A percentile compares a stretch with the other conserved stretches of the same genome.
phyloP scores from a whole-genome alignment of 1,284 basidiomycete genomes.

The Rhizoctonia solani region DNA sequence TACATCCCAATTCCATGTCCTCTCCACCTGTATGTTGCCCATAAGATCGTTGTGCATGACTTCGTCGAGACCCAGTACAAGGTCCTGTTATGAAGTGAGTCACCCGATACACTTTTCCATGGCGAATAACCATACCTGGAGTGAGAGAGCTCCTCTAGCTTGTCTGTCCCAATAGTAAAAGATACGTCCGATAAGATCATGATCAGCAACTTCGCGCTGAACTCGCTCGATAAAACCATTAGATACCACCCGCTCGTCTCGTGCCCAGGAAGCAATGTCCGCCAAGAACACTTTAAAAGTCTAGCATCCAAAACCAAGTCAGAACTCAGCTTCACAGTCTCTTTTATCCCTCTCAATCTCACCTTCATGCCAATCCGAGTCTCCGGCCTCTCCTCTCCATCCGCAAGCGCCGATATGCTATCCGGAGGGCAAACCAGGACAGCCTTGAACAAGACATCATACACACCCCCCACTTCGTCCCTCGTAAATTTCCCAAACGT shows the following conservation, averaged over 20 bases:
- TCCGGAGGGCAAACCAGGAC: conserved; percentile 79
- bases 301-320: no score
- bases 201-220: conserved; percentile 78
- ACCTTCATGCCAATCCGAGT: conserved; percentile 76
- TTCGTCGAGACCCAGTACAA: conserved; percentile 86
- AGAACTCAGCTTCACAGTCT: not conserved
- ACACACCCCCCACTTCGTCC: conserved; percentile 87
- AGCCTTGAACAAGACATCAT: conserved; percentile 88
- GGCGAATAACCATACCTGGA: conserved; percentile 61
- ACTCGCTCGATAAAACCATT: conserved; percentile 87
- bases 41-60: conserved; percentile 97
- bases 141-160: conserved; percentile 77
- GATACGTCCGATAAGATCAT: conserved; percentile 78
- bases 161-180: conserved; percentile 91
- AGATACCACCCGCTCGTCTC: conserved; percentile 90
- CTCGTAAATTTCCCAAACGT: conserved; percentile 83
- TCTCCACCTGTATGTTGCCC: conserved; percentile 75
- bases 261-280: conserved; percentile 94
- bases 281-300: conserved; percentile 92
- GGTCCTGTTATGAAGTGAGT: conserved; percentile 61
- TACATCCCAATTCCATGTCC: not conserved
- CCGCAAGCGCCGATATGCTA: conserved; percentile 41
- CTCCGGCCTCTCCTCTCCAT: conserved; percentile 75
- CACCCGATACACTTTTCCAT: not conserved
- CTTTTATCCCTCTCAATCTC: not conserved